Evolutionary conservation across 2,329 filamentous ascomycete genomes (phyloP).

Genomic region (Epicoccum nigrum): DNA sequence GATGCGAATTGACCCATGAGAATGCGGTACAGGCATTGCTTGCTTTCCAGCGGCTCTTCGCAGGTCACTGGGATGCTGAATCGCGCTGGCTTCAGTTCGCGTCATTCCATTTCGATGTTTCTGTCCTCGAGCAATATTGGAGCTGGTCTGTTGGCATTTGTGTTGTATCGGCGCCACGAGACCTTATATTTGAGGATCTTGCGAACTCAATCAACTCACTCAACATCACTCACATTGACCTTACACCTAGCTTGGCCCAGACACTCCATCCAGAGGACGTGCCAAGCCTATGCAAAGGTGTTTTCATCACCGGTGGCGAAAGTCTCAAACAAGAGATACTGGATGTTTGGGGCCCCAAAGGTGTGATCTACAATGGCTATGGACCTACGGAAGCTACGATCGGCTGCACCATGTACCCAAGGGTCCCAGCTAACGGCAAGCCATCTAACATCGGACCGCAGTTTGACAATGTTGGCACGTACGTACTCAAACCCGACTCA

Average conservation of each 20-base stretch:
- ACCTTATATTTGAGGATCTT: constrained; percentile 85
- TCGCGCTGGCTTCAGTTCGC: constrained; percentile 93
- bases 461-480: constrained; percentile 86
- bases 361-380: constrained; percentile 87
- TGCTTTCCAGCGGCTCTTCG: constrained; percentile 80
- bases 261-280: constrained; percentile 80
- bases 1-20: constrained; percentile 85
- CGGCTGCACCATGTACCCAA: constrained; percentile 86
- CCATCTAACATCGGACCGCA: constrained; percentile 87
- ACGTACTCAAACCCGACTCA: constrained; percentile 73
- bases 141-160: constrained; percentile 91
- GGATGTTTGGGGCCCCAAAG: constrained; percentile 78
- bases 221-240: constrained; percentile 85
- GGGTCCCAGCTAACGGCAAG: constrained; percentile 77
- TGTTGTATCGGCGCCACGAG: constrained; percentile 79
- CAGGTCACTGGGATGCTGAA: constrained; percentile 70
- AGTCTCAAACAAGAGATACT: constrained; percentile 87
- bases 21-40: constrained; percentile 90
- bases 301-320: constrained; percentile 94
- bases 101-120: constrained; percentile 93
- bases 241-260: constrained; percentile 85
- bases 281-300: constrained; percentile 77
- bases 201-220: constrained; percentile 73
- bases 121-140: constrained; percentile 93
- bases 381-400: constrained; percentile 94